Conservation (phyloP, 371 early-diverging fungal species). For the Mucor circinelloides region DNA sequence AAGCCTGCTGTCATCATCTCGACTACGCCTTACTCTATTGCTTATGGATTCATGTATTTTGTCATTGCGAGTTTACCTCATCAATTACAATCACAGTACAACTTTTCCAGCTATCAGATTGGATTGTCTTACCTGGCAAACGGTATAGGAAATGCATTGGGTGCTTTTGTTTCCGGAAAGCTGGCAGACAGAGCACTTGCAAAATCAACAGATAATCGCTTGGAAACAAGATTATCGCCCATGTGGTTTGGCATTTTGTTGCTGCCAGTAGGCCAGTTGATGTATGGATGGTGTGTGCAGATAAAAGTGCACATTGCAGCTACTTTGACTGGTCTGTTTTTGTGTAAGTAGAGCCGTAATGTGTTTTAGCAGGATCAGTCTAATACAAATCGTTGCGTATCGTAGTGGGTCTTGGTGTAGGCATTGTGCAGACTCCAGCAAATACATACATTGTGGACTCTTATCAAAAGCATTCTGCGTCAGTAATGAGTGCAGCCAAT, state of each 20-base stretch:
- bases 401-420: slow-evolving; percentile 54
- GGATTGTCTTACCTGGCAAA: slow-evolving; percentile 48
- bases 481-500: slow-evolving; percentile 47
- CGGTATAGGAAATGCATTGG: slow-evolving; percentile 50
- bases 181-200: slow-evolving; percentile 35
- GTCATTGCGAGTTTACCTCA: slow-evolving; percentile 43
- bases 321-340: slow-evolving; percentile 37
- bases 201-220: neutral
- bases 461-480: slow-evolving; percentile 45
- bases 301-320: slow-evolving; percentile 24
- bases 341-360: slow-evolving; percentile 30
- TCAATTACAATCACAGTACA: slow-evolving; percentile 30
- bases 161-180: slow-evolving; percentile 46
- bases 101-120: slow-evolving; percentile 40
- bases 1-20: slow-evolving; percentile 51
- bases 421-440: slow-evolving; percentile 46
- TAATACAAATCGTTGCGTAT: neutral
- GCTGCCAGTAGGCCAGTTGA: slow-evolving; percentile 37
- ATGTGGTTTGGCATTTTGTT: slow-evolving; percentile 49
- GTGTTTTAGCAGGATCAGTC: neutral
- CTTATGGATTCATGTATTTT: slow-evolving; percentile 59
- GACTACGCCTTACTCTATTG: slow-evolving; percentile 53
- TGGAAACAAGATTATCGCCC: slow-evolving; percentile 34
- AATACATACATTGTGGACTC: slow-evolving; percentile 52
- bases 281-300: slow-evolving; percentile 53